phyloP scores from a whole-genome alignment of 2,329 filamentous ascomycete genomes.

The Talaromyces sp. region DNA sequence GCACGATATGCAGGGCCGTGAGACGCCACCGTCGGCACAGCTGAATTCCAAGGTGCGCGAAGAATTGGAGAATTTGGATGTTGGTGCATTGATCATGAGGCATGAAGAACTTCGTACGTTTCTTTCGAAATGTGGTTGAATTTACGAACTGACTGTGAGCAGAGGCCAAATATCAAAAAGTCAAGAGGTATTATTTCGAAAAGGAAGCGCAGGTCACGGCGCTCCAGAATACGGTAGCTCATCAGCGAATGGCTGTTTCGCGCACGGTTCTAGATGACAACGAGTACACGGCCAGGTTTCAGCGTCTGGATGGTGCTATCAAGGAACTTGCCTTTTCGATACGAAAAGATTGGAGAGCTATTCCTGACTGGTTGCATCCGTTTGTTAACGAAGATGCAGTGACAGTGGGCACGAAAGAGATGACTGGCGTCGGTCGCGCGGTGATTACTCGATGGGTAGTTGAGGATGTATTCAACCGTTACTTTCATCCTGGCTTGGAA shows the following conservation, averaged over 20 bases:
- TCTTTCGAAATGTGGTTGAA: background rate
- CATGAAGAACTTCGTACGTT: constrained; percentile 47
- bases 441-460: constrained; percentile 86
- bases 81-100: constrained; percentile 42
- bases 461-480: constrained; percentile 84
- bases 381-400: constrained; percentile 83
- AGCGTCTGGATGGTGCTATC: constrained; percentile 85
- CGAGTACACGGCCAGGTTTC: constrained; percentile 87
- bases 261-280: constrained; percentile 92
- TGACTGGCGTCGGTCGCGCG: constrained; percentile 90
- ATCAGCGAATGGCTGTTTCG: constrained; percentile 90
- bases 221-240: constrained; percentile 93
- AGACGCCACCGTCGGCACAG: constrained; percentile 40
- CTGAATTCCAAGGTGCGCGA: constrained; percentile 38
- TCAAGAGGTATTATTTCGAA: constrained; percentile 96
- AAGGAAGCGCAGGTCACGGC: constrained; percentile 86
- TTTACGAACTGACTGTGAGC: constrained; percentile 7
- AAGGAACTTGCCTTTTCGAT: constrained; percentile 95
- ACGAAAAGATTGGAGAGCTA: constrained; percentile 82
- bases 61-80: constrained; percentile 38
- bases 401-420: constrained; percentile 87
- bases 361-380: constrained; percentile 75
- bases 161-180: constrained; percentile 97
- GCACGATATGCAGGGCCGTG: constrained; percentile 43
- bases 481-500: constrained; percentile 88